Evolutionary conservation across 352 stramenopile species (phyloP).

Genomic region (Phytopythium vexans): DNA sequence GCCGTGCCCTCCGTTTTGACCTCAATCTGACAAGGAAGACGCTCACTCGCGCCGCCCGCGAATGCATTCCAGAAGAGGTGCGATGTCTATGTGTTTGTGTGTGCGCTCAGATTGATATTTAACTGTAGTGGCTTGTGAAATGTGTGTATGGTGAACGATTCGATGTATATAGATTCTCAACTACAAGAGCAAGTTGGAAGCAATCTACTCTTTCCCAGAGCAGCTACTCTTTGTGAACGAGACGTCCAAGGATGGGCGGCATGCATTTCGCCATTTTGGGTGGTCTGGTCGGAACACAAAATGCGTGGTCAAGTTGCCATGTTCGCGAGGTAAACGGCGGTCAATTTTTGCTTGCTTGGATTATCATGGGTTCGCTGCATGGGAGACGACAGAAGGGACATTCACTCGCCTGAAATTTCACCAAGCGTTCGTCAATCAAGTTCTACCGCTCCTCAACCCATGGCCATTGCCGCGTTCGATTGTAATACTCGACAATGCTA

Average conservation of each 20-base stretch:
- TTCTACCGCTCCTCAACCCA: slow-evolving; percentile 5
- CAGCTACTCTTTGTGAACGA: slow-evolving; percentile 17
- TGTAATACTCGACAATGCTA: too few species aligned
- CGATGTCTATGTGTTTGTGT: too few species aligned
- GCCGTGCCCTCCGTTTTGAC: slow-evolving; percentile 12
- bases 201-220: slow-evolving; percentile 11
- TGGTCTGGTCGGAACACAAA: slow-evolving; percentile 10
- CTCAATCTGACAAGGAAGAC: slow-evolving; percentile 10
- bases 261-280: slow-evolving; percentile 9
- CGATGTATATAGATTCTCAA: too few species aligned
- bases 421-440: slow-evolving; percentile 5
- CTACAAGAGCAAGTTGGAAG: slow-evolving; percentile 10
- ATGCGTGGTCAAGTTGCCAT: slow-evolving; percentile 7
- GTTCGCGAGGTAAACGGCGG: slow-evolving; percentile 5
- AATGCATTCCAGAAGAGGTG: slow-evolving; percentile 7
- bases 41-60: slow-evolving; percentile 8
- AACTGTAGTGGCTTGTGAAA: too few species aligned
- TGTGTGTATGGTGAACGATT: too few species aligned
- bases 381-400: slow-evolving; percentile 6
- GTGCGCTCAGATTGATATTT: too few species aligned
- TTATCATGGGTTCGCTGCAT: slow-evolving; percentile 9
- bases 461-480: slow-evolving; percentile 9
- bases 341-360: slow-evolving; percentile 9
- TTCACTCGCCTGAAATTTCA: slow-evolving; percentile 7
- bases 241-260: slow-evolving; percentile 9